phyloP scores from a whole-genome alignment of 2,329 filamentous ascomycete species.

The Pseudogymnoascus sp. region DNA sequence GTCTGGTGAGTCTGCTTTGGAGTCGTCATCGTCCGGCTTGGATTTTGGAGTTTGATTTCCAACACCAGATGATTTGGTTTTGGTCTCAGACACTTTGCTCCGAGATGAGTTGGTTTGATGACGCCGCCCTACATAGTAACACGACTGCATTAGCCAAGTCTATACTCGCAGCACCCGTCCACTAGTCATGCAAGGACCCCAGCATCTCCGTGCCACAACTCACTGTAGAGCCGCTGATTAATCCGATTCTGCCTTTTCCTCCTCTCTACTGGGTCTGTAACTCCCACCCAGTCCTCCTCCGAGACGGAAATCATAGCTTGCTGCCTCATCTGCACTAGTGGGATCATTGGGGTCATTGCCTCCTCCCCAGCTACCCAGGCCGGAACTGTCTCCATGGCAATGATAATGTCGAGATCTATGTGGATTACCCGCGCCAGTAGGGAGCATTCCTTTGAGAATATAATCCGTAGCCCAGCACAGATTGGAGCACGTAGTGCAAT shows the following conservation, averaged over 20 bases:
- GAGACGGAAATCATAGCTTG: background rate
- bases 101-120: background rate
- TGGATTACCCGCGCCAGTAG: background rate
- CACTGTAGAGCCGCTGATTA: conserved; percentile 26
- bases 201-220: conserved; percentile 11
- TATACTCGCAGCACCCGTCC: background rate
- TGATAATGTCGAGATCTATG: background rate
- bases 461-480: background rate
- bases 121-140: background rate
- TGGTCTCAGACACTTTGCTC: background rate
- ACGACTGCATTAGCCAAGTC: background rate
- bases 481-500: background rate
- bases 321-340: conserved; percentile 11
- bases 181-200: background rate
- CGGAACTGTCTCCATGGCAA: background rate
- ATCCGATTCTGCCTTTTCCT: conserved; percentile 24
- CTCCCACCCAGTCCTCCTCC: conserved; percentile 30
- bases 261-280: conserved; percentile 26
- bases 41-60: background rate
- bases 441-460: background rate
- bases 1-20: background rate
- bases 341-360: background rate
- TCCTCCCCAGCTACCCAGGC: background rate
- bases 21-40: background rate
- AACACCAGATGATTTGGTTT: background rate